phyloP scores from a whole-genome alignment of 371 early-diverging fungal species.

The Mortierella sp. region DNA sequence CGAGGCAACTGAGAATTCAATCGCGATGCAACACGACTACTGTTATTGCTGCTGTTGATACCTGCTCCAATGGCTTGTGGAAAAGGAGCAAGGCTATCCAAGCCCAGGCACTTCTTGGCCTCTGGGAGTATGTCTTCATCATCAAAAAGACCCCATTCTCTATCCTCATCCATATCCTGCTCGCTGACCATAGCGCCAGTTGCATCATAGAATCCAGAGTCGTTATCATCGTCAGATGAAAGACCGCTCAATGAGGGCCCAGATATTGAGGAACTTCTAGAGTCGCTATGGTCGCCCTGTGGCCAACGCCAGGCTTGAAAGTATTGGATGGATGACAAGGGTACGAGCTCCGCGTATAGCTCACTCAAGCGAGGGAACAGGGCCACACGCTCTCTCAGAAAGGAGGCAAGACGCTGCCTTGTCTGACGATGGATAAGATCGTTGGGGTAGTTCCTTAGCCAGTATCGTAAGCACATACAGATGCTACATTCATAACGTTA shows the following conservation, averaged over 20 bases:
- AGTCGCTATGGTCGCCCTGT: conserved; percentile 11
- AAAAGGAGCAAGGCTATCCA: conserved; percentile 17
- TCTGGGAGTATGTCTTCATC: conserved; percentile 32
- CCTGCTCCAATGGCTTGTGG: background rate
- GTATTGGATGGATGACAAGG: conserved; percentile 48
- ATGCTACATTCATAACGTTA: conserved; percentile 49
- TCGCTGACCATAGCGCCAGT: conserved; percentile 8
- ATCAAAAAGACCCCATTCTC: conserved; percentile 51
- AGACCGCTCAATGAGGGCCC: conserved; percentile 4
- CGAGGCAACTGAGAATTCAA: conserved; percentile 15
- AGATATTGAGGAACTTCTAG: conserved; percentile 24
- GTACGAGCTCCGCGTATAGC: conserved; percentile 35
- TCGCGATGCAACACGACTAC: background rate
- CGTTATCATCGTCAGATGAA: conserved; percentile 31
- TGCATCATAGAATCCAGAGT: conserved; percentile 34
- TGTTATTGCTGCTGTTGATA: background rate
- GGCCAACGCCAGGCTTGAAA: conserved; percentile 48
- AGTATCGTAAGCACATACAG: conserved; percentile 61
- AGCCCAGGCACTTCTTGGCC: background rate
- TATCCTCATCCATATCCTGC: conserved; percentile 49
- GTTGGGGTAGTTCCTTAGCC: conserved; percentile 68
- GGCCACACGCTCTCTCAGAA: conserved; percentile 55
- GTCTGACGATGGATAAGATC: conserved; percentile 65
- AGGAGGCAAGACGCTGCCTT: conserved; percentile 59
- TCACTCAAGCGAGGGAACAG: conserved; percentile 39